Base-by-base conservation (phyloP, 2,329 filamentous ascomycete genomes). In the Malbranchea cinnamomea region DNA sequence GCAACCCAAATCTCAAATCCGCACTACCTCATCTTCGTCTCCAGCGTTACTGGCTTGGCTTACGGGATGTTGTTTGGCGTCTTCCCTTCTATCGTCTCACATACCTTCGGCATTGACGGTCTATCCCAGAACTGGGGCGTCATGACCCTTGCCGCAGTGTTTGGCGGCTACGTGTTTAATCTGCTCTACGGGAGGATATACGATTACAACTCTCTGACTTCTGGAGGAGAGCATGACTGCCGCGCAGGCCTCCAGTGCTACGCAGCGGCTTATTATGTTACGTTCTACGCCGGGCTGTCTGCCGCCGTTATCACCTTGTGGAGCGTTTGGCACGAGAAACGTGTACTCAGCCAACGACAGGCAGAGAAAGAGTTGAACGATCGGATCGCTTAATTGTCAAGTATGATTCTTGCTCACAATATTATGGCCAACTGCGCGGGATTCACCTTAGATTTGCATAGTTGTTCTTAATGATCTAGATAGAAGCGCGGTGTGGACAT, bases 51-150 rank as follows among this genome's bases (percentile, higher is more conserved):
- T 0, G 89, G 89, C 0, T 62, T 95, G 1, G 85, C 75, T 2
- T 98, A 98, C 51, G 89, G 89, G 2, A 82, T 92, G 40, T 65
- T 95, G 0, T 95, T 95, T 42, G 89, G 89, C 19, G 85, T 93
- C 12, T 93, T 81, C 53, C 89, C 89, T 0, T 85, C 84, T 8
- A 73, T 95, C 11, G 71, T 81, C 6, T 83, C 85, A 5, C 85
- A 95, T 50, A 77, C 78, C 0, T 98, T 98, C 50, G 89, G 89
- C 5, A 78, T 94, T 15, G 69, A 77, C 37, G 87, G 85, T 2
- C 64, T 98, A 26, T 84, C 78, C 32, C 82, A 93, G 49, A 98
- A 95, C 48, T 98, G 89, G 87, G 89, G 89, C 9, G 78, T 79
- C 44, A 91, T 98, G 74, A 94, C 83, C 0, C 62, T 94, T 27